These are phyloP conservation scores for Cetraspora pellucida DNA, from an alignment of 192 early-diverging fungal species.

Conservation along the genomic window DNA sequence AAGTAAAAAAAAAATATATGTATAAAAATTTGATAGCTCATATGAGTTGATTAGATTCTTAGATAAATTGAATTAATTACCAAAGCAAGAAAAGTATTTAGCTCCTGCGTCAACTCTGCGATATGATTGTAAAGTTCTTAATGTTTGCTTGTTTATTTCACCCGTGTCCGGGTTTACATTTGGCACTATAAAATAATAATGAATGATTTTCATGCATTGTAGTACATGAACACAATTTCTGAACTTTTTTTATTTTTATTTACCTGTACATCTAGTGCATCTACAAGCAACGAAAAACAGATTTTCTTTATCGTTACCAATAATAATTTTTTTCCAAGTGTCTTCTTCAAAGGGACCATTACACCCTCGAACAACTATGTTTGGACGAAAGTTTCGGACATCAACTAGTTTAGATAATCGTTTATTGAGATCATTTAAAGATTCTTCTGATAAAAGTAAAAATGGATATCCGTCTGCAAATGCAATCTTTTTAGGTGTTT, in stretches of 20 bases:
- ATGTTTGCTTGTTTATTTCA: constrained; percentile 55
- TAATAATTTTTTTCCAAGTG: constrained; percentile 56
- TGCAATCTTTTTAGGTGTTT: constrained; percentile 73
- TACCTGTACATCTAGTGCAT: constrained; percentile 53
- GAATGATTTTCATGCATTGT: too few relatives aligned
- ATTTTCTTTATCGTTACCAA: constrained; percentile 30
- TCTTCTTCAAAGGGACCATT: constrained; percentile 70
- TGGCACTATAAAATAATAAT: constrained; percentile 43
- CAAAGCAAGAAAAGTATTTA: constrained; percentile 52
- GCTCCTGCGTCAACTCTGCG: constrained; percentile 53
- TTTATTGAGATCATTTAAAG: constrained; percentile 65
- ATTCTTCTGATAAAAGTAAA: constrained; percentile 60
- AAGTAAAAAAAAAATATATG: background rate
- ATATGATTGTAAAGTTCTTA: constrained; percentile 55
- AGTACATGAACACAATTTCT: background rate
- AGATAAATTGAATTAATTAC: constrained; percentile 25
- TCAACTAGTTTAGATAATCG: constrained; percentile 52
- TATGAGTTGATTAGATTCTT: background rate
- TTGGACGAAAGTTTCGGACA: constrained; percentile 72
- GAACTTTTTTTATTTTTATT: background rate
- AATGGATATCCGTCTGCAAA: constrained; percentile 82
- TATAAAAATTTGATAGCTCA: background rate
- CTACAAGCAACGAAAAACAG: constrained; percentile 57
- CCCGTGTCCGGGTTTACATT: constrained; percentile 59
- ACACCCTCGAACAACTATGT: constrained; percentile 61